phyloP scores from a whole-genome alignment of 148 eudicot species.

The Diospyros kaki region DNA sequence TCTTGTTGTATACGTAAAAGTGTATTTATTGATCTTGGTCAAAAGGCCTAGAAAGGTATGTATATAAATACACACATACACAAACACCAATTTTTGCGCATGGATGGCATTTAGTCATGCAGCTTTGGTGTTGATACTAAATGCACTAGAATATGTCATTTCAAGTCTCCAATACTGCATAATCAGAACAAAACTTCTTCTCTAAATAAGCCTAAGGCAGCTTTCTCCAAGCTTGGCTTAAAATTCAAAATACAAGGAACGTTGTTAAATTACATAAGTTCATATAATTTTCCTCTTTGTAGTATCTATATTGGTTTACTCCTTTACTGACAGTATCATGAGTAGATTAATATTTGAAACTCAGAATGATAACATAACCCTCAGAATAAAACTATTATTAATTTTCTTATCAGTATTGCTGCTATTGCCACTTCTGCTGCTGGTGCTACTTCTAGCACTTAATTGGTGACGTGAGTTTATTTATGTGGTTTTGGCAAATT shows the following conservation, averaged over 20 bases:
- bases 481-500: neutral
- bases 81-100: neutral
- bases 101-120: neutral
- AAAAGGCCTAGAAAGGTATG: neutral
- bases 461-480: neutral
- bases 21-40: too few species aligned
- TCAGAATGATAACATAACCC: neutral
- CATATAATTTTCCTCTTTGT: neutral
- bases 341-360: constrained; percentile 5
- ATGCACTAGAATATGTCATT: neutral
- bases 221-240: neutral
- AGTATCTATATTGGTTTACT: neutral
- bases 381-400: neutral
- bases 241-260: neutral
- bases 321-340: neutral
- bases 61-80: neutral
- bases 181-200: neutral
- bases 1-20: too few species aligned
- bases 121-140: constrained; percentile 1
- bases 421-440: neutral
- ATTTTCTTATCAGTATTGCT: neutral
- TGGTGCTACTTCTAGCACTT: neutral
- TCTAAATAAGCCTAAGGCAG: neutral
- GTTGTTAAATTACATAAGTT: neutral
- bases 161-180: neutral